Base-by-base conservation (phyloP, 805 yeast species). In the Zygosaccharomyces lentus region DNA sequence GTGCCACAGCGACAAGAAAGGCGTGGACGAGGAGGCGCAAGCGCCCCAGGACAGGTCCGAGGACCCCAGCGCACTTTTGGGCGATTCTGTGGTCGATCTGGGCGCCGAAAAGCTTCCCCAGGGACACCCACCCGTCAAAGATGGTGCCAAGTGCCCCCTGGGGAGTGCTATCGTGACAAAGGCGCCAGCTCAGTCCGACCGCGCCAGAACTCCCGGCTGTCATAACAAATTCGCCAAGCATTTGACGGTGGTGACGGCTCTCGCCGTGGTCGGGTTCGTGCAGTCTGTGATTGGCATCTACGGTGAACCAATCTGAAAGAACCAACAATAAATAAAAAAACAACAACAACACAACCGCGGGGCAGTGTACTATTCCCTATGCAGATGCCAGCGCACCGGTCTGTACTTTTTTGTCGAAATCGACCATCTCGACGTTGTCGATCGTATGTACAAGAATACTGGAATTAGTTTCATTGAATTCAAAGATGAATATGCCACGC, bases 401-500 rank as follows among this genome's bases (percentile, higher is more conserved):
- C 32, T 53, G 48, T 17, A 55, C 34, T 39, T 53, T 58, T 25
- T 51, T 56, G 13, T 66, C 66, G 36, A 62, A 72, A 54, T 81
- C 85, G 19, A 78, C 63, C 36, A 82, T 69, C 49, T 82, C 82
- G 46, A 84, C 71, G 54, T 81, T 75, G 53, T 84, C 91, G 26
- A 84, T 72, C 2, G 85, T 80, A 57, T 83, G 87, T 4, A 80
- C 86, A 6, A 70, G 37, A 27, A 84, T 76, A 49, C 69, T 60
- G 47, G 76, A 73, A 57, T 81, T 80, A n/a, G 68, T 66, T 19
- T 72, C 72, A 55, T 74, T 78, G 47, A 84, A 68, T 56, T 84
- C 90, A 57, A 83, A 83, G 6, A 82, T 71, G 55, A 84, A 84
- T 2, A 80, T 61, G 1, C 90, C 91, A 29, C 65, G 47, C 3